Base-by-base conservation (phyloP, 768 basidiomycete species). In the Termitomyces sp. region DNA sequence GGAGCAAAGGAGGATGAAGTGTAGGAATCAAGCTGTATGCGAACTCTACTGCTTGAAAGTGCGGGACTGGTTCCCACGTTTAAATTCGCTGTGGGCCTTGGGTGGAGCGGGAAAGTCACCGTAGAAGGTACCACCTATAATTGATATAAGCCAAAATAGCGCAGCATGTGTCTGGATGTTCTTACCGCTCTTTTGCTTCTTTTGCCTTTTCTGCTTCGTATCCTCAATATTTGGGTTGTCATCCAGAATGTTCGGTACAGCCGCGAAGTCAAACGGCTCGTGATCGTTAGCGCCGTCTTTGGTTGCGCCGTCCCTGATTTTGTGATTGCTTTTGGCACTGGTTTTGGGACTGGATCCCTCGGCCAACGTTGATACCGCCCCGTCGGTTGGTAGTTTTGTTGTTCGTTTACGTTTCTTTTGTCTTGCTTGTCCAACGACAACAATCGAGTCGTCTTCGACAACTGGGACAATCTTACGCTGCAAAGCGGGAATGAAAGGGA, bases 401-500 rank as follows among this genome's bases (percentile, higher is more conserved):
- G 63, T 68, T 59, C 86, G 77, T 68, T 89, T 90, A 40, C 83
- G 78, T 66, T 89, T 89, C 74, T 84, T 85, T 66, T 80, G 76
- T 52, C 79, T 75, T 19, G 75, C 66, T 65, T 87, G 84, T 7
- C 89, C 89, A 17, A 91, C 88, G 14, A 88, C 78, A 6, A 92
- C 82, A 52, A 93, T 85, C 1, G 82, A 75, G 65, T 90, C 90
- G 44, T 86, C 52, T 42, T 42, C 83, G 32, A 73, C 72, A 31
- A 65, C 42, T 37, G 64, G 61, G 44, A 68, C 67, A 21, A 61
- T 67, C 3, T 66, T 69, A 19, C 92, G 82, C 63, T 85, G 79
- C 0, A 82, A 70, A 1, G 83, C 79, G 46, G 92, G 92, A 9
- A 95, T 77, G 61, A 86, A 95, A 1, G 92, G 85, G 7, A 94